Evolutionary conservation across 164 flowering plant genomes (phyloP).

Genomic region (Cinnamomum chago): DNA sequence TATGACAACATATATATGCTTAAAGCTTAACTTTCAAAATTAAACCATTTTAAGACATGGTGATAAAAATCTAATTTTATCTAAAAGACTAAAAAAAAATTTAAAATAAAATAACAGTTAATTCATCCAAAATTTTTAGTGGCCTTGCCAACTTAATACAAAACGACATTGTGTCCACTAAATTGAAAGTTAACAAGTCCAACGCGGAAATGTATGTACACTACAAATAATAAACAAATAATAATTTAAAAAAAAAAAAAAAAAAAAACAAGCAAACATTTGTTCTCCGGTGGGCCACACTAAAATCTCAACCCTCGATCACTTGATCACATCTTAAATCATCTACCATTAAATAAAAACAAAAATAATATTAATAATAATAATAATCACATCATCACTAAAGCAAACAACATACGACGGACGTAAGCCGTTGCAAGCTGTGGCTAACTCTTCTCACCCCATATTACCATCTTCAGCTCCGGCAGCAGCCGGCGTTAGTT

Average conservation of each 20-base stretch:
- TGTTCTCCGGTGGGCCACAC: background rate
- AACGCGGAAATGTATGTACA: background rate
- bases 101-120: no score
- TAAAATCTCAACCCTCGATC: background rate
- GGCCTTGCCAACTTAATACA: background rate
- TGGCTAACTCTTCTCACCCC: background rate
- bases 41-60: background rate
- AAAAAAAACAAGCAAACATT: background rate
- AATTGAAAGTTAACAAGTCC: background rate
- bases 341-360: background rate
- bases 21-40: background rate
- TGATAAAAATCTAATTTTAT: no score
- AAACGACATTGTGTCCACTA: background rate
- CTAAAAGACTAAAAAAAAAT: background rate
- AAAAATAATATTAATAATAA: background rate
- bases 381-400: background rate
- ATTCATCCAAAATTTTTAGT: background rate
- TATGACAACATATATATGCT: no score
- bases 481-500: conserved; percentile 30
- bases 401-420: background rate
- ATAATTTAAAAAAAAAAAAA: no score
- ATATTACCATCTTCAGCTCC: background rate
- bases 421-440: background rate
- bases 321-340: conserved; percentile 3
- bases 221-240: no score